A percentile compares a stretch with the other conserved stretches of the same genome.
These are phyloP conservation scores for Phytophthora sp. DNA, from an alignment of 352 stramenopile genomes.

Conservation along the genomic window DNA sequence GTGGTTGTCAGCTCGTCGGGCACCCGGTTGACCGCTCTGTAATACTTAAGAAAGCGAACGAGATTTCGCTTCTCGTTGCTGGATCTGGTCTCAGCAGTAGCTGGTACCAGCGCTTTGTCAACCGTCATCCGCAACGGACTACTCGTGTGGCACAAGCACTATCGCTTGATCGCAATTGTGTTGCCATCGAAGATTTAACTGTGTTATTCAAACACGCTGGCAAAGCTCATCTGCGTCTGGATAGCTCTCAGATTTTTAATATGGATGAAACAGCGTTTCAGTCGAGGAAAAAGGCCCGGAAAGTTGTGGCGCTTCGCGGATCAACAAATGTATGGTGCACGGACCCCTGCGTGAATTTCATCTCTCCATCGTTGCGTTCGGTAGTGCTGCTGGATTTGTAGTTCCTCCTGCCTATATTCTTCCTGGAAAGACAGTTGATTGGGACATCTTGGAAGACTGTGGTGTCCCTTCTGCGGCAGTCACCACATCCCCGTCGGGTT, in stretches of 20 bases:
- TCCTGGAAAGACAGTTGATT: background rate
- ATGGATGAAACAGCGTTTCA: too few relatives aligned
- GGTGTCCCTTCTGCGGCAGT: background rate
- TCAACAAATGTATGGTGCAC: background rate
- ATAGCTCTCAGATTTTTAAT: background rate
- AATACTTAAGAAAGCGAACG: background rate
- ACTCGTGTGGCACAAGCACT: background rate
- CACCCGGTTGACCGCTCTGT: background rate
- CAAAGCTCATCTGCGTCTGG: background rate
- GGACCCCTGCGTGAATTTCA: conserved; percentile 20
- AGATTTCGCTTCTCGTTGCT: background rate
- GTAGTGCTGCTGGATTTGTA: conserved; percentile 8
- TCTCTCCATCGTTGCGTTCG: conserved; percentile 39
- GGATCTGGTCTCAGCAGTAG: background rate
- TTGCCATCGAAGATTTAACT: background rate
- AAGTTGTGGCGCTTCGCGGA: background rate
- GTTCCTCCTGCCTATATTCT: conserved; percentile 28
- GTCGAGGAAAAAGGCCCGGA: background rate
- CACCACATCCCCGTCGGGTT: conserved; percentile 22
- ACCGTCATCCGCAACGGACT: background rate
- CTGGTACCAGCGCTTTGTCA: background rate
- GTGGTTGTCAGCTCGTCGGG: background rate
- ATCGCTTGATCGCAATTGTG: background rate
- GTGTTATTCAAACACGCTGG: background rate
- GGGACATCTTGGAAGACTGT: conserved; percentile 1